These are phyloP conservation scores for Aaosphaeria arxii DNA, from an alignment of 2,329 filamentous ascomycete genomes.

Conservation along the genomic window DNA sequence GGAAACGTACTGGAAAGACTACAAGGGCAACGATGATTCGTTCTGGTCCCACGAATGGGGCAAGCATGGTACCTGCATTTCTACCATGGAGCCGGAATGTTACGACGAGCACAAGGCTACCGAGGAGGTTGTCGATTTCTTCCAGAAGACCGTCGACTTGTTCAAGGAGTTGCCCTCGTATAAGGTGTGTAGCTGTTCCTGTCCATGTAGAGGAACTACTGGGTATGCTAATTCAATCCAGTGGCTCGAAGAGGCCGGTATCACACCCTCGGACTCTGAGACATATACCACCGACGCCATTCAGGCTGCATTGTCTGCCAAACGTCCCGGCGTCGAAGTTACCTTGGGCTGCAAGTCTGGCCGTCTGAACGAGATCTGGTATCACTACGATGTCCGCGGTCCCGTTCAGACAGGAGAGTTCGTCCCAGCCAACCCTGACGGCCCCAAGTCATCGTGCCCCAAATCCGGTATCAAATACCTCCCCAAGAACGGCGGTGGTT, in stretches of 20 bases:
- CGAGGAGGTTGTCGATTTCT: conserved; percentile 68
- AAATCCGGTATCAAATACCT: conserved; percentile 61
- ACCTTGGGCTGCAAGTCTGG: conserved; percentile 57
- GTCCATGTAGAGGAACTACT: no score
- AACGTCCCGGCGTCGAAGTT: conserved; percentile 54
- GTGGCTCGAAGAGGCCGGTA: conserved; percentile 60
- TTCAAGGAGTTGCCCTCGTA: conserved; percentile 68
- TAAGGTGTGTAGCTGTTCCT: conserved; percentile 37
- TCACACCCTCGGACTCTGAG: conserved; percentile 50
- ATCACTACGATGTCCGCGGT: conserved; percentile 62
- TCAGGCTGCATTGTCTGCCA: conserved; percentile 54
- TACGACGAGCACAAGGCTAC: conserved; percentile 57
- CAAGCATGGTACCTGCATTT: conserved; percentile 73
- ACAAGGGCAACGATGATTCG: conserved; percentile 59
- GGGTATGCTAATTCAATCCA: conserved; percentile 15
- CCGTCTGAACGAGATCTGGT: conserved; percentile 55
- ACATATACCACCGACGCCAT: conserved; percentile 62
- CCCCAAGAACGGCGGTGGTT: conserved; percentile 49
- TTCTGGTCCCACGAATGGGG: conserved; percentile 72
- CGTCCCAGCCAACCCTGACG: conserved; percentile 55
- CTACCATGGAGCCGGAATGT: conserved; percentile 63
- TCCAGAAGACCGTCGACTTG: conserved; percentile 61
- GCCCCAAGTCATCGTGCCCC: conserved; percentile 62
- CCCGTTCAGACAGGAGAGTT: conserved; percentile 61
- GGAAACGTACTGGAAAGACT: conserved; percentile 70